A percentile compares a stretch with the other conserved stretches of the same genome.
Evolutionary conservation across 345 rosid genomes (phyloP).

Genomic region (Melaleuca quinquenervia): DNA sequence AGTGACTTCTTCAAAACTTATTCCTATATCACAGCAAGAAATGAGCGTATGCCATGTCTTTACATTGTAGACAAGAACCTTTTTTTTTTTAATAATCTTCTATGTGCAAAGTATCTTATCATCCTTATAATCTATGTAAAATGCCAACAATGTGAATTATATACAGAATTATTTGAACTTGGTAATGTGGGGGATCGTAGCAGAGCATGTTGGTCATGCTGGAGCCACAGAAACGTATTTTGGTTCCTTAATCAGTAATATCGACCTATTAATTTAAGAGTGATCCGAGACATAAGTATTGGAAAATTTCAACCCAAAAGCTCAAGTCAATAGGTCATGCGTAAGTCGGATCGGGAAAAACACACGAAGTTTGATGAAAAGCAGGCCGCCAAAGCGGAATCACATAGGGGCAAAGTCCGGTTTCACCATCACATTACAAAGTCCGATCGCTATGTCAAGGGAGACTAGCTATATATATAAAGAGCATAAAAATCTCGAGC

Average conservation of each 20-base stretch:
- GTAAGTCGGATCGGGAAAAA: background rate
- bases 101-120: background rate
- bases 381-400: no score
- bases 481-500: background rate
- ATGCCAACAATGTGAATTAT: background rate
- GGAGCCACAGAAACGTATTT: background rate
- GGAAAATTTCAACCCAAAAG: background rate
- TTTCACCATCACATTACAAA: fast-evolving
- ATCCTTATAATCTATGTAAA: background rate
- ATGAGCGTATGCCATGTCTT: background rate
- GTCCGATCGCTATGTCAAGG: fast-evolving
- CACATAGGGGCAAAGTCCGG: background rate
- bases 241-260: background rate
- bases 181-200: background rate
- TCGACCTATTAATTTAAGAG: background rate
- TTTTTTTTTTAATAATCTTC: background rate
- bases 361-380: background rate
- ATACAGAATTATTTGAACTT: background rate
- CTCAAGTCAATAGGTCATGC: background rate
- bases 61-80: background rate
- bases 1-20: background rate
- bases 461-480: fast-evolving
- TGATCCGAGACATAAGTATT: background rate
- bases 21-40: background rate
- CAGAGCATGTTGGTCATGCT: background rate